These are phyloP conservation scores for Staphylotrichum tortipilum DNA, from an alignment of 495 filamentous ascomycete species.

Conservation along the genomic window DNA sequence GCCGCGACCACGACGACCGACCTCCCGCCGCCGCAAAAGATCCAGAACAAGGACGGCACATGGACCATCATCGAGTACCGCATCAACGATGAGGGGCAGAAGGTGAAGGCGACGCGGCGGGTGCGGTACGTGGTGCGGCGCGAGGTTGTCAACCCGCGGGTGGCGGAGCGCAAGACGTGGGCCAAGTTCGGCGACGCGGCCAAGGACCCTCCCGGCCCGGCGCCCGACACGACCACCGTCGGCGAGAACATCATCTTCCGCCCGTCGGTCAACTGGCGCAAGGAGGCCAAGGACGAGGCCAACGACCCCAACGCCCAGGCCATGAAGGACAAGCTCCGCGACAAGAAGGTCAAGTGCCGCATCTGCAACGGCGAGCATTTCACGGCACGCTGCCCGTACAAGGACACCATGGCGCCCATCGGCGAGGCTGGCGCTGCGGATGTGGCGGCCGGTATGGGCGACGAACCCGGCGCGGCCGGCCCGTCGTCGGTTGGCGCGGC, in stretches of 20 bases:
- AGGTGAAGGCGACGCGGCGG: slow-evolving; percentile 89
- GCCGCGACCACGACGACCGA: slow-evolving; percentile 57
- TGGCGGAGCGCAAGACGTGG: slow-evolving; percentile 88
- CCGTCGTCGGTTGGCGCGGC: slow-evolving; percentile 42
- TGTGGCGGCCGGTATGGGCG: slow-evolving; percentile 44
- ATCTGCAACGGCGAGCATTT: slow-evolving; percentile 99
- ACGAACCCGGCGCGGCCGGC: slow-evolving; percentile 35
- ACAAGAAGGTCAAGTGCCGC: slow-evolving; percentile 99
- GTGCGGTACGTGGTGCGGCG: slow-evolving; percentile 83
- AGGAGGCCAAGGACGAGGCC: slow-evolving; percentile 71
- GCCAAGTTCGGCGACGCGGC: slow-evolving; percentile 70
- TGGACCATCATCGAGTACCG: slow-evolving; percentile 88
- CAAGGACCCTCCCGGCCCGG: slow-evolving; percentile 59
- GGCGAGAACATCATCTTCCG: slow-evolving; percentile 97
- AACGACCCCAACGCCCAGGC: slow-evolving; percentile 64
- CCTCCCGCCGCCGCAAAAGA: slow-evolving; percentile 77
- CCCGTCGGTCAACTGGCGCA: slow-evolving; percentile 83
- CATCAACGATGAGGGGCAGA: slow-evolving; percentile 86
- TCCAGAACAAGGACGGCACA: slow-evolving; percentile 93
- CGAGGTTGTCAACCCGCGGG: slow-evolving; percentile 90
- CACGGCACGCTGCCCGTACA: slow-evolving; percentile 75
- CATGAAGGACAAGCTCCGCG: slow-evolving; percentile 88
- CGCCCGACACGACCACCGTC: slow-evolving; percentile 81
- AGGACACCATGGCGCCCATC: slow-evolving; percentile 57
- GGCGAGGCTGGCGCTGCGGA: slow-evolving; percentile 45